phyloP scores from a whole-genome alignment of 78 protist species.

The Planoprotostelium fungivorum region DNA sequence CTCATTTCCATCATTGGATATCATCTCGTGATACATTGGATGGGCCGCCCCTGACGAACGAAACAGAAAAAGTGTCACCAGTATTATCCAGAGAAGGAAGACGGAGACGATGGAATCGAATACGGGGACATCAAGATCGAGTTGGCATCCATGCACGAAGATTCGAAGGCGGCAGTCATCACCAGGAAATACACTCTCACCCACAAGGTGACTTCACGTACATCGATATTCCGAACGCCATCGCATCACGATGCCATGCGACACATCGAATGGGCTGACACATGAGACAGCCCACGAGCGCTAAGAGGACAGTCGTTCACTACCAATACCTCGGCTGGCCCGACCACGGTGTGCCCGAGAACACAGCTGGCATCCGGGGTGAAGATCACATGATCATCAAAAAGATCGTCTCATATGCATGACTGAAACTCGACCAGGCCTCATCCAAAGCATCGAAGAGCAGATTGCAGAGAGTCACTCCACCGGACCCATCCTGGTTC shows the following conservation, averaged over 20 bases:
- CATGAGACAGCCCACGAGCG: neutral
- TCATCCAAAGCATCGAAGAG: conserved; percentile 11
- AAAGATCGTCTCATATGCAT: no score
- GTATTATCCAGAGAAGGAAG: conserved; percentile 61
- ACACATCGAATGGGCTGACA: neutral
- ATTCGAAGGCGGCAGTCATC: neutral
- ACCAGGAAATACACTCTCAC: neutral
- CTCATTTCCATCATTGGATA: no score
- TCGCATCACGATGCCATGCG: neutral
- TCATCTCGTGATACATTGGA: no score
- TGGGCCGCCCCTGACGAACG: no score
- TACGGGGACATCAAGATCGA: neutral
- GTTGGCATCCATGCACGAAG: neutral
- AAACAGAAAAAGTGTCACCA: conserved; percentile 29
- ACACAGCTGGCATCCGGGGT: conserved; percentile 37
- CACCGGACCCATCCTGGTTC: conserved; percentile 62
- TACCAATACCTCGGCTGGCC: conserved; percentile 83
- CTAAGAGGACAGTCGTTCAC: conserved; percentile 12
- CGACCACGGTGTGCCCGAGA: conserved; percentile 68
- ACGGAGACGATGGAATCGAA: neutral
- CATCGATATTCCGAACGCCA: neutral
- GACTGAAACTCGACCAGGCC: neutral
- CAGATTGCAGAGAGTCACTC: neutral
- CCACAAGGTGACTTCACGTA: no score
- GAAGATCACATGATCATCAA: conserved; percentile 22